A percentile compares a stretch with the other conserved stretches of the same genome.
Evolutionary conservation across 1,284 basidiomycete genomes (phyloP).

Genomic region (Stereum hirsutum): DNA sequence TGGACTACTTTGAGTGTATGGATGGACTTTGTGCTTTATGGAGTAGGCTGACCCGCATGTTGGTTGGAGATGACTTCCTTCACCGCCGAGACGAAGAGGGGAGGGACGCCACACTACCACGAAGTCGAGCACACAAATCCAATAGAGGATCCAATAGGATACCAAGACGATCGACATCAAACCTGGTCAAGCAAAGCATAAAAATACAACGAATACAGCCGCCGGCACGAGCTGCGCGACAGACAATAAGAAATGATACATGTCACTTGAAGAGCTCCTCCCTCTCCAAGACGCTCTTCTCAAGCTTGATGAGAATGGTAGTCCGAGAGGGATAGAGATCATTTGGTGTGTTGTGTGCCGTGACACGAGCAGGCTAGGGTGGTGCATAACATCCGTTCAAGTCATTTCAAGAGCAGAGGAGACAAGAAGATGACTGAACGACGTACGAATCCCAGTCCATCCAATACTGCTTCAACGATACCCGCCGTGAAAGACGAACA

Average conservation of each 20-base stretch:
- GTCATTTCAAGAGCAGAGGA: constrained; percentile 6
- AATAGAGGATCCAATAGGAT: too few species aligned
- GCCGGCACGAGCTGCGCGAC: too few species aligned
- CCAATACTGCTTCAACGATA: constrained; percentile 94
- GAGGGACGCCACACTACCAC: too few species aligned
- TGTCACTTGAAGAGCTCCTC: constrained; percentile 71
- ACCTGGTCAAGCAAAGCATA: not conserved
- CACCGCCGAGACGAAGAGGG: too few species aligned
- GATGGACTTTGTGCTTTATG: too few species aligned
- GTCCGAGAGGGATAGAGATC: constrained; percentile 76
- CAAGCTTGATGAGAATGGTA: constrained; percentile 91
- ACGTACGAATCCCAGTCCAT: constrained; percentile 92
- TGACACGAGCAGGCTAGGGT: constrained; percentile 86
- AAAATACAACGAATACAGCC: not conserved
- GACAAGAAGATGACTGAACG: constrained; percentile 1
- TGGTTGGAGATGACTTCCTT: too few species aligned
- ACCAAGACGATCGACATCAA: not conserved
- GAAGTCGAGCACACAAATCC: too few species aligned
- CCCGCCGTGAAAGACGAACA: constrained; percentile 97
- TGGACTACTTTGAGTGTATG: too few species aligned
- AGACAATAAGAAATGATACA: too few species aligned
- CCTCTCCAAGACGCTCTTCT: constrained; percentile 81
- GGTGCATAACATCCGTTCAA: not conserved
- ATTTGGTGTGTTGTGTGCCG: constrained; percentile 89
- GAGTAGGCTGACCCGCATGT: too few species aligned